These are phyloP conservation scores for Fusarium illudens DNA, from an alignment of 2,329 filamentous ascomycete species.

Conservation along the genomic window DNA sequence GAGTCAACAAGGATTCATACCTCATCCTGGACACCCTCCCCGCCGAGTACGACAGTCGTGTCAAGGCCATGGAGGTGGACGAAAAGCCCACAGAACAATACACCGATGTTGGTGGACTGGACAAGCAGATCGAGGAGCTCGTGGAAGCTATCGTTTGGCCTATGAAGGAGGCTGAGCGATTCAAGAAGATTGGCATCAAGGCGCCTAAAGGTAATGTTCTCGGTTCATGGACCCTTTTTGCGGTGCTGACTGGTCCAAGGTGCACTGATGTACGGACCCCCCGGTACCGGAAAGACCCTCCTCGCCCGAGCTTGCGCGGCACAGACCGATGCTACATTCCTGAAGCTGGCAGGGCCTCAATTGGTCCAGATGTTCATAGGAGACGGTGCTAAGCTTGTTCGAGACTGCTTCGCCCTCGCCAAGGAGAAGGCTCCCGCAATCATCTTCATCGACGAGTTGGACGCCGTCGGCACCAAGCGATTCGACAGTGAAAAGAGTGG, in stretches of 20 bases:
- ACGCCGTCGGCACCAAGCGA: constrained; percentile 97
- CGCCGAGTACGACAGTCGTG: constrained; percentile 97
- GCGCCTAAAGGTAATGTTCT: constrained; percentile 83
- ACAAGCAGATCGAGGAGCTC: constrained; percentile 99
- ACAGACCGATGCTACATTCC: constrained; percentile 97
- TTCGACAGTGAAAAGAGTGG: constrained; percentile 99
- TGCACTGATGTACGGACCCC: constrained; percentile 96
- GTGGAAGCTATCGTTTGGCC: constrained; percentile 99
- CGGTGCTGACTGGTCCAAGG: constrained; percentile 91
- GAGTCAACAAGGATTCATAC: constrained; percentile 99
- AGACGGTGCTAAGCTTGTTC: constrained; percentile 96
- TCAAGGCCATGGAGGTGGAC: constrained; percentile 99
- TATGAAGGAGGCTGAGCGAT: constrained; percentile 99
- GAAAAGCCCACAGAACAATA: constrained; percentile 99
- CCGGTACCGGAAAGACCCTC: constrained; percentile 89
- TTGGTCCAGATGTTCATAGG: constrained; percentile 99
- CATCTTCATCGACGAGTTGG: constrained; percentile 99
- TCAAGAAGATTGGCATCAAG: constrained; percentile 99
- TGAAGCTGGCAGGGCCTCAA: constrained; percentile 97
- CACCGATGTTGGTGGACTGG: constrained; percentile 93
- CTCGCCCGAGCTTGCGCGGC: constrained; percentile 95
- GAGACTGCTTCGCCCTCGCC: constrained; percentile 95
- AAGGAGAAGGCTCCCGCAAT: constrained; percentile 99
- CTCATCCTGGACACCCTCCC: constrained; percentile 95
- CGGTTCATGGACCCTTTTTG: constrained; percentile 58